Base-by-base conservation (phyloP, 176 grass and related monocot species). In the Puccinellia tenuiflora region DNA sequence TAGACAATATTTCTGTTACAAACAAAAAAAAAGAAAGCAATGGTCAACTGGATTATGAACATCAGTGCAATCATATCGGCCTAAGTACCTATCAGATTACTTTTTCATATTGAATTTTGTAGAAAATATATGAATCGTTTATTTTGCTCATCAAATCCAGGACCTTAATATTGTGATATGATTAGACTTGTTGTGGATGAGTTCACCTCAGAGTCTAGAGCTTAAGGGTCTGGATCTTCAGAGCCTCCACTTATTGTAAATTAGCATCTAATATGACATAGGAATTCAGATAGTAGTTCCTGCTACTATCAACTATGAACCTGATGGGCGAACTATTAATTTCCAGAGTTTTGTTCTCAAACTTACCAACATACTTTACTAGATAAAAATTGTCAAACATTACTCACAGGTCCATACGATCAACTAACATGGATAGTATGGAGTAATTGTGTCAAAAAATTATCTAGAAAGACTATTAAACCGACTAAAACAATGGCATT, bases 1-100 rank as follows among this genome's bases (percentile, higher is more conserved):
- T 45, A 75, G 34, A 28, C 73, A 79, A 68, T n/a, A 83, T 64
- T 78, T 79, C 74, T 75, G 60, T 69, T 73, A 57, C 90, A 83
- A 83, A 63, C 9, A n/a, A n/a, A n/a, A n/a, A 48, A 21, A 56
- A 86, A 50, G 67, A 40, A 37, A 40, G 56, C 74, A 83, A 15
- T 7, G 17, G 21, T 79, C 28, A 71, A 86, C 57, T 90, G 75
- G 84, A 52, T 67, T 59, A 75, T 67, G 47, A 29, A 78, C 16
- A 83, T 43, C 51, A 75, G 17, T 28, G 31, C 17, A 56, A 71
- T 72, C 64, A 83, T 26, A 30, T 53, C 52, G 15, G 45, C 46
- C 68, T 54, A 83, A 79, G 62, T 88, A 80, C 29, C 35, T 78
- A 6, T 43, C 68, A 52, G 42, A 76, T 62, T 53, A 17, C 21